Evolutionary conservation across 805 yeast genomes (phyloP), one percentile per base, ranked within the genome.

Genomic region (Zygotorulaspora sp.): DNA sequence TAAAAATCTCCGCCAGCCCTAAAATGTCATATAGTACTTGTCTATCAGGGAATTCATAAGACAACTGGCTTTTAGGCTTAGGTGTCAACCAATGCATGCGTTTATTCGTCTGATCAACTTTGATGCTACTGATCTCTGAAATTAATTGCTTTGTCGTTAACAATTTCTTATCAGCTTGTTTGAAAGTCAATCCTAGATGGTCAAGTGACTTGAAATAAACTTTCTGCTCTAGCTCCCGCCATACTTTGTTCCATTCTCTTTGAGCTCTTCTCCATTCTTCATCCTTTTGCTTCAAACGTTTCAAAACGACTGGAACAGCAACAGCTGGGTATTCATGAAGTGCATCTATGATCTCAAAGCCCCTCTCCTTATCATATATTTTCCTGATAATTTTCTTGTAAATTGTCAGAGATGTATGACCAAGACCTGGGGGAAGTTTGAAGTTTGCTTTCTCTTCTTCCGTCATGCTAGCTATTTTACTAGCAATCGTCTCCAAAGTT

Each of bases 261-360:
- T 90, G 98, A 2, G 96, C 89, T 45, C 96, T 77, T 62, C 87
- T 84, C 99, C 99, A 92, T 64, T 92, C 98, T 63, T 92, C 97
- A 59, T 92, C 97, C 64, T 92, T 92, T 64, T 92, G 97, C 64
- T 92, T 92, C 58, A 92, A 74, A 56, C 99, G 78, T 51, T 82
- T 85, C 61, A 92, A 70, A 10, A 92, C 94, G 41, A 92, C 80
- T 1, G 98, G 97, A 23, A 92, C 92, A 0, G 98, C 94, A 36
- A 89, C 78, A 2, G 92, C 88, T 2, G 99, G 99, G 53, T 84
- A 83, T 52, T 89, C 96, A 58, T 90, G 97, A 32, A 92, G 68
- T 3, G 97, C 96, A 53, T 88, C 95, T 53, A 92, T 86, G 14
- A 92, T 96, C 65, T 92, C 97, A 55, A 84, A 84, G 0, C 97